Base-by-base conservation (phyloP, 176 grass and related monocot species). In the Lolium multiflorum region DNA sequence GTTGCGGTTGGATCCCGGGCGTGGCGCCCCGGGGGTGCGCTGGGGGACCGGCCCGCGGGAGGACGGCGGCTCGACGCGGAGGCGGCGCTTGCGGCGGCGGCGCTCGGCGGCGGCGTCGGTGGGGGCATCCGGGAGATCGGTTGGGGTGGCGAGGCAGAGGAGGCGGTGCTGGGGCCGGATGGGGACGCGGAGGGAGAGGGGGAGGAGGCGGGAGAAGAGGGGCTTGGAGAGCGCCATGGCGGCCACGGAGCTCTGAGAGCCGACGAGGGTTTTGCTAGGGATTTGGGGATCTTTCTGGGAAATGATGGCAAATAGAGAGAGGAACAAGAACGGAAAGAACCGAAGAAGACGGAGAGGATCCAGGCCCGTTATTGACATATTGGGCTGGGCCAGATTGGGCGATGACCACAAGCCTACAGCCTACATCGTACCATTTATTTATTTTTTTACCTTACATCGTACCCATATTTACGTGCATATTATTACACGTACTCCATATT, bases 21-120 rank as follows among this genome's bases (percentile, higher is more conserved):
- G 92, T 47, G 87, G 57, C 0, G 56, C 85, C 20, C 85, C 88
- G 5, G 84, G 84, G 51, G 55, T 80, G 76, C 91, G 77, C 76
- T 91, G 94, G 86, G 85, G 85, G 18, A 73, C 58, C 8, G 80
- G 88, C 54, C 85, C 86, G 21, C 86, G 88, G 58, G 88, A 83
- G 47, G 77, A 73, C 11, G 92, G 92, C 9, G 92, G 89, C 55
- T 92, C 87, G 52, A 92, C 79, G 54, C 89, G 87, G 47, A 91
- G 87, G 25, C 92, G 89, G 70, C 92, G 92, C 76, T 93, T 93
- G 44, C 89, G 92, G 63, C 80, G 89, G 59, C 89, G 92, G 86
- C 89, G 92, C 76, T 91, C 89, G 21, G 84, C 89, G 59, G 89
- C 71, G 15, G 71, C 84, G 61, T 87, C 89, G 44, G 76, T 76